Evolutionary conservation across 176 grass and related monocot genomes (phyloP).

Genomic region (Musa acuminata): DNA sequence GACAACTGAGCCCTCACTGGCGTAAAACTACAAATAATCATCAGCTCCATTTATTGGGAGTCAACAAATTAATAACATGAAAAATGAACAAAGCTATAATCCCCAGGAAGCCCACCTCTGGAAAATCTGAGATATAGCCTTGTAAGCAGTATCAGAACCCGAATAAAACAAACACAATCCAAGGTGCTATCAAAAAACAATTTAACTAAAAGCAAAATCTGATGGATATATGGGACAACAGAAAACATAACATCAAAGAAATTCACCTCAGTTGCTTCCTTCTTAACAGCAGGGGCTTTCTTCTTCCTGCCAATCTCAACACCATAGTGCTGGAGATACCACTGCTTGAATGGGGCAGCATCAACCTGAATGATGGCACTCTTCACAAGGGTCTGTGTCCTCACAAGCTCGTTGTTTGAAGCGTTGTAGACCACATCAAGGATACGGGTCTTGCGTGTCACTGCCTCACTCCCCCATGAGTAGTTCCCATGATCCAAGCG

Average conservation of each 20-base stretch:
- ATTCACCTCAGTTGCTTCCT: slow-evolving; percentile 48
- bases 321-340: slow-evolving; percentile 88
- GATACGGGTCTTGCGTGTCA: slow-evolving; percentile 76
- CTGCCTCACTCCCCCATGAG: slow-evolving; percentile 84
- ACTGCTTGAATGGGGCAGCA: slow-evolving; percentile 85
- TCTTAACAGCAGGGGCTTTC: slow-evolving; percentile 42
- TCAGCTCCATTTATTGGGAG: no score
- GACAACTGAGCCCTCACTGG: no score
- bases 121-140: no score
- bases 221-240: not conserved
- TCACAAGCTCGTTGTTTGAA: slow-evolving; percentile 89
- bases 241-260: not conserved
- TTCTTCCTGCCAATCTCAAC: slow-evolving; percentile 89
- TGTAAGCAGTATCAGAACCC: no score
- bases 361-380: slow-evolving; percentile 87
- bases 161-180: not conserved
- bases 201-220: not conserved
- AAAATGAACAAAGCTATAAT: no score
- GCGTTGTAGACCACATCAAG: slow-evolving; percentile 89
- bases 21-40: no score
- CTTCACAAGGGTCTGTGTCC: slow-evolving; percentile 88
- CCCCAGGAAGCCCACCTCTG: no score
- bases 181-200: not conserved
- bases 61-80: no score
- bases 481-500: slow-evolving; percentile 80